Evolutionary conservation across 257 asterid genomes (phyloP).

Genomic region (Salvia splendens): DNA sequence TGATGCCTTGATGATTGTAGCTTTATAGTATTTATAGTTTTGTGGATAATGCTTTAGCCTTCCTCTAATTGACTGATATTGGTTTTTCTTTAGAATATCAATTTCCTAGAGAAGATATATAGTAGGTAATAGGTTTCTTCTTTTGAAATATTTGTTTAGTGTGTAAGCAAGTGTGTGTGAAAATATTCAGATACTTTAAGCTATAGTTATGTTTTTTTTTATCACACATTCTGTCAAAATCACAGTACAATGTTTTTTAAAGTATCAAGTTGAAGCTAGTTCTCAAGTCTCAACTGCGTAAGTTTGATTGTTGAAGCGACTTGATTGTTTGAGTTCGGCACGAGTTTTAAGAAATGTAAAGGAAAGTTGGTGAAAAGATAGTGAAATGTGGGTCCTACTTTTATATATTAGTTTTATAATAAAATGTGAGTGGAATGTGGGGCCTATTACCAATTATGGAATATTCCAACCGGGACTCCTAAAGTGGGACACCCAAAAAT

Average conservation of each 20-base stretch:
- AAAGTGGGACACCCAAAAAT: too few relatives aligned
- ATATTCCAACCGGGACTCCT: too few relatives aligned
- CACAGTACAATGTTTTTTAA: neutral
- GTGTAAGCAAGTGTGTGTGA: conserved; percentile 3
- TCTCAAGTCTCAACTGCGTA: too few relatives aligned
- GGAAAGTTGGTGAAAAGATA: too few relatives aligned
- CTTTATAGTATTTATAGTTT: conserved; percentile 34
- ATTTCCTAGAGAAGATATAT: neutral
- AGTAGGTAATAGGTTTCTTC: neutral
- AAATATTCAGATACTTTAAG: neutral
- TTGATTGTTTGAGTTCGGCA: too few relatives aligned
- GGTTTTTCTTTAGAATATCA: neutral
- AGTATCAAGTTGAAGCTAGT: neutral
- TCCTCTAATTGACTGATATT: too few relatives aligned
- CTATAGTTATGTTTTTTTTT: neutral
- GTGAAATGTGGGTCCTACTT: too few relatives aligned
- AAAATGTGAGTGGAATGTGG: too few relatives aligned
- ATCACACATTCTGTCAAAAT: neutral
- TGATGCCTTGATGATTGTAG: conserved; percentile 4
- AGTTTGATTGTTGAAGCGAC: too few relatives aligned
- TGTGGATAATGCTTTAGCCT: neutral
- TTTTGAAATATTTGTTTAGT: neutral
- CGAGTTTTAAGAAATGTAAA: too few relatives aligned
- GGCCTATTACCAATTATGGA: too few relatives aligned
- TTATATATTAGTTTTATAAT: too few relatives aligned